Evolutionary conservation across 495 filamentous ascomycete species (phyloP).

Genomic region (Haplographium delicatum): DNA sequence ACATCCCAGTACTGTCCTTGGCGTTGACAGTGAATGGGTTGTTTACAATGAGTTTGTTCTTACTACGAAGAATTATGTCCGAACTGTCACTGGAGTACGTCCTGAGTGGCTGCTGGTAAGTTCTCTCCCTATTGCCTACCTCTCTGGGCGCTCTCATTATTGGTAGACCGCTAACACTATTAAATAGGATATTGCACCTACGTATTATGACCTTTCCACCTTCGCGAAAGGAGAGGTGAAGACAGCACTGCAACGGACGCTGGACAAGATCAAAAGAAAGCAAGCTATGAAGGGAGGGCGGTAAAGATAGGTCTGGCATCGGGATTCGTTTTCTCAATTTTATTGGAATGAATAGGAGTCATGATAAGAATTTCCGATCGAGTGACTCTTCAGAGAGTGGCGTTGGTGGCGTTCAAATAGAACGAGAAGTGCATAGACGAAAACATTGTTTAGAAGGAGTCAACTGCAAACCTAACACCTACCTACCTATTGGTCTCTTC

Average conservation of each 20-base stretch:
- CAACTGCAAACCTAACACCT: too few relatives aligned
- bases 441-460: too few relatives aligned
- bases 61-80: conserved; percentile 88
- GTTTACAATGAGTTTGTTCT: conserved; percentile 98
- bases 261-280: conserved; percentile 63
- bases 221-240: conserved; percentile 87
- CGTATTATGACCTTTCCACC: conserved; percentile 80
- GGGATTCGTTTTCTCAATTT: too few relatives aligned
- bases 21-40: conserved; percentile 89
- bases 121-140: too few relatives aligned
- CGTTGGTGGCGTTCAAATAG: too few relatives aligned
- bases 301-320: too few relatives aligned
- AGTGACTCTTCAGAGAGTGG: too few relatives aligned
- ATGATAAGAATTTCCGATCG: too few relatives aligned
- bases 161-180: conserved; percentile 7
- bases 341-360: too few relatives aligned
- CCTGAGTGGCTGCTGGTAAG: conserved; percentile 88
- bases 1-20: conserved; percentile 84
- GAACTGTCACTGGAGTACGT: conserved; percentile 60
- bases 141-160: too few relatives aligned
- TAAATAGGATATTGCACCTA: conserved; percentile 75
- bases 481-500: too few relatives aligned
- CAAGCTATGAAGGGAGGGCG: conserved; percentile 24
- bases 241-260: conserved; percentile 63
- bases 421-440: too few relatives aligned